phyloP scores from a whole-genome alignment of 176 grass and related monocot species.

The Triticum monococcum region DNA sequence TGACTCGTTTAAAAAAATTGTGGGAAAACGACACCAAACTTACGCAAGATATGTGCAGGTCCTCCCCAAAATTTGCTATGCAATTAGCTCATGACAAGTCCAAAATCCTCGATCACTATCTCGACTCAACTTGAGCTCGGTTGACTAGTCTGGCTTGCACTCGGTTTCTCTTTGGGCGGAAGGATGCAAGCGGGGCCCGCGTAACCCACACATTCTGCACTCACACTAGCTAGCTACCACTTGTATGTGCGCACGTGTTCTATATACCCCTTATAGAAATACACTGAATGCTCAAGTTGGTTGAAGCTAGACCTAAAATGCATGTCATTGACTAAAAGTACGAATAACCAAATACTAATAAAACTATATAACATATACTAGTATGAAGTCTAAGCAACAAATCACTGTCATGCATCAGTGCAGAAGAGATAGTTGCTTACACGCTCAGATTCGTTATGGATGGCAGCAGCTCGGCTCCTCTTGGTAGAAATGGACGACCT shows the following conservation, averaged over 20 bases:
- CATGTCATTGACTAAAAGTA: not conserved
- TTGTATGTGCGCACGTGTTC: not conserved
- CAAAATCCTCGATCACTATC: not conserved
- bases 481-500: slow-evolving; percentile 62
- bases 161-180: not conserved
- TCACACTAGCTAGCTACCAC: not conserved
- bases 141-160: not conserved
- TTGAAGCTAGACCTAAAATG: not conserved
- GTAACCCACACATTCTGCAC: not conserved
- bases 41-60: not conserved
- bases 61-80: not conserved
- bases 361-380: not conserved
- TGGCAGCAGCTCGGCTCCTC: slow-evolving; percentile 66
- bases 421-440: slow-evolving; percentile 52
- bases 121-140: not conserved
- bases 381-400: not conserved
- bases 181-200: too few species aligned
- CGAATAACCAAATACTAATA: not conserved
- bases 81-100: not conserved
- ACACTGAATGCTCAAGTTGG: not conserved
- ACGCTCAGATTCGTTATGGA: slow-evolving; percentile 95
- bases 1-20: too few species aligned
- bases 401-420: not conserved
- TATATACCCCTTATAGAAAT: too few species aligned
- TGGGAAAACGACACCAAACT: too few species aligned